Evolutionary conservation across 768 basidiomycete species (phyloP).

Genomic region (Suillus sp.): DNA sequence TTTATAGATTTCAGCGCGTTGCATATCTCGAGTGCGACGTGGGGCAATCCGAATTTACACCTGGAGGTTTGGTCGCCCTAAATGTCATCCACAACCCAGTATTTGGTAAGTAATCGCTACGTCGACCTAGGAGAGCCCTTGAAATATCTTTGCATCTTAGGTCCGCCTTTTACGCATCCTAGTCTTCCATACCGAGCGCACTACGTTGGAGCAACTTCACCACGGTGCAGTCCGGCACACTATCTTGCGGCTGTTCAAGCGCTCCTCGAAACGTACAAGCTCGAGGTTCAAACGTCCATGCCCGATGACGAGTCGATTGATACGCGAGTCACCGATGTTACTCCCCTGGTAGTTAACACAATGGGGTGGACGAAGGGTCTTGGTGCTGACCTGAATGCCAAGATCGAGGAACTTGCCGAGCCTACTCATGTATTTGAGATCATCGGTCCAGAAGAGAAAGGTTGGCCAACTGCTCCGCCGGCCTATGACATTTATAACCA

Average conservation of each 20-base stretch:
- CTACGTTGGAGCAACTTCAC: constrained; percentile 79
- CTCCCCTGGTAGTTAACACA: constrained; percentile 91
- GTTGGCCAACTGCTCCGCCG: constrained; percentile 22
- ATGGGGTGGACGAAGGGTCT: constrained; percentile 98
- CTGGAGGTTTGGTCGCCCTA: constrained; percentile 82
- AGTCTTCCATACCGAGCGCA: constrained; percentile 72
- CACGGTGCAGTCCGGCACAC: constrained; percentile 71
- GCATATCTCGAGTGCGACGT: constrained; percentile 92
- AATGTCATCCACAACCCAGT: constrained; percentile 66
- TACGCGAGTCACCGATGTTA: constrained; percentile 50
- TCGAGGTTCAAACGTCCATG: constrained; percentile 57
- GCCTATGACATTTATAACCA: constrained; percentile 12
- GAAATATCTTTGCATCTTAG: constrained; percentile 39
- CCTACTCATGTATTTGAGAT: constrained; percentile 43
- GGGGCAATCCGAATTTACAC: constrained; percentile 93
- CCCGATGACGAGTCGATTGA: constrained; percentile 33
- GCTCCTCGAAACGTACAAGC: constrained; percentile 64
- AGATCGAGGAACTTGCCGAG: constrained; percentile 66
- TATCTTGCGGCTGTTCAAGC: constrained; percentile 74
- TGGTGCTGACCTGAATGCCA: constrained; percentile 73
- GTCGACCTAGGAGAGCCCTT: not conserved
- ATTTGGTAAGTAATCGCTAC: constrained; percentile 55
- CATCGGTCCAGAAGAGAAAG: constrained; percentile 23
- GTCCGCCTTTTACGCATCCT: constrained; percentile 88
- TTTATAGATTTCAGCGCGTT: constrained; percentile 68